Evolutionary conservation across 2,329 filamentous ascomycete species (phyloP).

Genomic region (Aotearoamyces nothofagi): DNA sequence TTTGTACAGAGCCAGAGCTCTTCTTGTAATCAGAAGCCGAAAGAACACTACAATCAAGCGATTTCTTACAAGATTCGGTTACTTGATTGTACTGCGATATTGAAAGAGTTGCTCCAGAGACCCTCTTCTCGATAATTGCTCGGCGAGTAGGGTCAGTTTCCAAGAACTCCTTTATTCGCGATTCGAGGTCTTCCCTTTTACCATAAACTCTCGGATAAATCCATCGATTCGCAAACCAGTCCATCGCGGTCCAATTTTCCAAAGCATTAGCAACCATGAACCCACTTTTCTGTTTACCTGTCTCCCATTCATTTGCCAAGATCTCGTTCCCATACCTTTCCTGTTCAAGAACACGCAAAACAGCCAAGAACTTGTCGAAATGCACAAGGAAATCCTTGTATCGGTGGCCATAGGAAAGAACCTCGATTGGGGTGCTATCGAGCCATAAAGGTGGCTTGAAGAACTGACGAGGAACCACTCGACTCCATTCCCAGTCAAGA

Average conservation of each 20-base stretch:
- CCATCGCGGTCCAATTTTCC: conserved; percentile 5
- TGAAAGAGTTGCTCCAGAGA: no score
- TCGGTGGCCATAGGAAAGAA: no score
- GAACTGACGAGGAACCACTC: conserved; percentile 9
- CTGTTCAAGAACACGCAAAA: conserved; percentile 4
- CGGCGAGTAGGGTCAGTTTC: neutral
- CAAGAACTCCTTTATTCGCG: neutral
- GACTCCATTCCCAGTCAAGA: conserved; percentile 13
- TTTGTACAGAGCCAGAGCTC: no score
- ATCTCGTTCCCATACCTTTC: conserved; percentile 4
- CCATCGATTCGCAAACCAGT: conserved; percentile 2
- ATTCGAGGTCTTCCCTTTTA: neutral
- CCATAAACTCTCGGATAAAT: conserved; percentile 1
- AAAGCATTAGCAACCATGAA: conserved; percentile 6
- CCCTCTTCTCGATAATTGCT: no score
- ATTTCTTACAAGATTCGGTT: no score
- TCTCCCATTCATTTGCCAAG: conserved; percentile 5
- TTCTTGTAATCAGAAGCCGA: no score
- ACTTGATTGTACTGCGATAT: no score
- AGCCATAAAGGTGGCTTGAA: conserved; percentile 11
- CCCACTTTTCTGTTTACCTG: conserved; percentile 3
- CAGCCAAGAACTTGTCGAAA: conserved; percentile 2
- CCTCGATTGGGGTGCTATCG: no score
- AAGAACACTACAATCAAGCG: no score
- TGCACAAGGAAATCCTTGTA: neutral